These are phyloP conservation scores for Blastobotrys attinorum DNA, from an alignment of 805 yeast species.

Conservation along the genomic window DNA sequence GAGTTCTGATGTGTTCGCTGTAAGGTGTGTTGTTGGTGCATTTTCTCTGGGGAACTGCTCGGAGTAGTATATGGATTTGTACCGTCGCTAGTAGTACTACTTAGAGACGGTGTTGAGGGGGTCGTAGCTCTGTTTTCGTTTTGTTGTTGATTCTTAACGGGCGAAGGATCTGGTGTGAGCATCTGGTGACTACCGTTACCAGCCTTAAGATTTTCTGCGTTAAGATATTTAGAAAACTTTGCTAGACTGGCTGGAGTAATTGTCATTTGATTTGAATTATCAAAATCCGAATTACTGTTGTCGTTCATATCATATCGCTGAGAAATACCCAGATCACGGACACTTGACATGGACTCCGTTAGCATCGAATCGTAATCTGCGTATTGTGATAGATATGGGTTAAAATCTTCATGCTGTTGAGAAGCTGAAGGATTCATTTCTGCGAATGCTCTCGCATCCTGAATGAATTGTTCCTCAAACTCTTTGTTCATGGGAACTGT, in stretches of 20 bases:
- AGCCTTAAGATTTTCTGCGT: slow-evolving; percentile 2
- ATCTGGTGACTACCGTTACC: too few species aligned
- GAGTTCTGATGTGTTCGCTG: background rate
- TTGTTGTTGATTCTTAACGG: background rate
- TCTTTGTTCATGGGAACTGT: background rate
- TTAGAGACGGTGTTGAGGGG: background rate
- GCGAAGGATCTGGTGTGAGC: slow-evolving; percentile 1
- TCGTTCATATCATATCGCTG: background rate
- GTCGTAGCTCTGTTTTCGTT: background rate
- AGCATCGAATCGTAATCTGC: slow-evolving; percentile 41
- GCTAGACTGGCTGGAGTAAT: slow-evolving; percentile 19
- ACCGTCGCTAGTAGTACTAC: too few species aligned
- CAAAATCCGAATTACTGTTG: background rate
- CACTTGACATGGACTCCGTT: slow-evolving; percentile 42
- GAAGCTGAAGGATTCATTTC: slow-evolving; percentile 29
- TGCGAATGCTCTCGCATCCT: slow-evolving; percentile 5
- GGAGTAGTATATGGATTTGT: background rate
- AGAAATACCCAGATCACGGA: slow-evolving; percentile 54
- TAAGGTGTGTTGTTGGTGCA: background rate
- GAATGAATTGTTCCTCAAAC: slow-evolving; percentile 8
- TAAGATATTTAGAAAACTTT: slow-evolving; percentile 18
- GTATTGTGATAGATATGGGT: slow-evolving; percentile 37
- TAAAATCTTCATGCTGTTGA: slow-evolving; percentile 46
- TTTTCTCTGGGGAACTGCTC: background rate
- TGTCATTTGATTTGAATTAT: slow-evolving; percentile 2